phyloP scores from a whole-genome alignment of 345 rosid genomes.

The Euclidium syriacum region DNA sequence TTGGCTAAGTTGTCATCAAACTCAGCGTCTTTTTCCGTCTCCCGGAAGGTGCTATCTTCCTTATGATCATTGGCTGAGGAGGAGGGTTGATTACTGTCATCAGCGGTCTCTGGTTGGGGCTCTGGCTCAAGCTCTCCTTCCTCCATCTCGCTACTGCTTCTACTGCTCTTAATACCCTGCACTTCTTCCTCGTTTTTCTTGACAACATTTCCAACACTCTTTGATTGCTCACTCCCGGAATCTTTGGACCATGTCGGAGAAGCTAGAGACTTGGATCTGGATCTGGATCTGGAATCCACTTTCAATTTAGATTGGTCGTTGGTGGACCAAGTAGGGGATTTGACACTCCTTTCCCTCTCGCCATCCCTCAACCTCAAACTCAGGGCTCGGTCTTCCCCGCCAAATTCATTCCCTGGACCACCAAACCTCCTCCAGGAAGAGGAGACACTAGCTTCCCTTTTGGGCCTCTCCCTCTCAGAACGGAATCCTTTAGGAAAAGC shows the following conservation, averaged over 20 bases:
- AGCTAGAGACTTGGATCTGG: slow-evolving; percentile 46
- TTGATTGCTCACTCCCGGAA: slow-evolving; percentile 71
- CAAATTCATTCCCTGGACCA: slow-evolving; percentile 36
- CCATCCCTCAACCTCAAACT: slow-evolving; percentile 23
- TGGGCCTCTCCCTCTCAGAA: slow-evolving; percentile 76
- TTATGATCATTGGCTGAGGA: slow-evolving; percentile 19
- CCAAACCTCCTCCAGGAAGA: slow-evolving; percentile 81
- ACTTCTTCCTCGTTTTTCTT: slow-evolving; percentile 39
- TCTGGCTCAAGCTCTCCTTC: slow-evolving; percentile 98
- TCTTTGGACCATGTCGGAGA: slow-evolving; percentile 87
- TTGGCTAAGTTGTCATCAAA: slow-evolving; percentile 8
- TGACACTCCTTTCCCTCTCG: slow-evolving; percentile 42
- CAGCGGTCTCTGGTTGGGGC: slow-evolving; percentile 13
- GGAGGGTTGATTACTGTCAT: slow-evolving; percentile 6
- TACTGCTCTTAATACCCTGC: slow-evolving; percentile 39
- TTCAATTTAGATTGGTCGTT: slow-evolving; percentile 34
- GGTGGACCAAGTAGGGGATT: slow-evolving; percentile 52
- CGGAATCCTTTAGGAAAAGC: slow-evolving; percentile 82
- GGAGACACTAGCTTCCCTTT: slow-evolving; percentile 64
- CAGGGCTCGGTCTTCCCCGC: slow-evolving; percentile 16
- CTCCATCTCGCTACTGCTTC: slow-evolving; percentile 85
- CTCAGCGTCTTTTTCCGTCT: not conserved
- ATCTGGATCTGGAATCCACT: slow-evolving; percentile 38
- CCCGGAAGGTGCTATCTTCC: not conserved
- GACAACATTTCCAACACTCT: slow-evolving; percentile 46